Conservation (phyloP, 106 monocot species). For the Amphibolis antarctica region DNA sequence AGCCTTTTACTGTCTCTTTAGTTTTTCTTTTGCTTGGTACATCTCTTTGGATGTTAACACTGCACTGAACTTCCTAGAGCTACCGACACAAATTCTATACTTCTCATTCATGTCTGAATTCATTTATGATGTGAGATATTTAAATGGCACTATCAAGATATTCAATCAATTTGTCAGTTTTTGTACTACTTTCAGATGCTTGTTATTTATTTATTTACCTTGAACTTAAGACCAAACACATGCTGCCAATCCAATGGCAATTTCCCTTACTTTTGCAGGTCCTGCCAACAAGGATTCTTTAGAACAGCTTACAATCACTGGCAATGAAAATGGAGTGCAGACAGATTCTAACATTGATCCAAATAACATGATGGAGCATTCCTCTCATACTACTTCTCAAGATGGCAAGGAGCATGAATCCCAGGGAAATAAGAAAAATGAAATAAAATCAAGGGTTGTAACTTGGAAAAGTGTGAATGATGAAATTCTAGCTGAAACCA, state of each 20-base stretch:
- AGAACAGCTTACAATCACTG: not conserved
- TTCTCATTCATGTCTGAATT: no score
- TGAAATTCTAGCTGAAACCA: not conserved
- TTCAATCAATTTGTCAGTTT: not conserved
- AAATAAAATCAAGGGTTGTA: slow-evolving; percentile 1
- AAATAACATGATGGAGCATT: not conserved
- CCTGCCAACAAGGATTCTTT: no score
- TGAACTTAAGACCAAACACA: not conserved
- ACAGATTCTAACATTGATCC: not conserved
- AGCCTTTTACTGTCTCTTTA: not conserved
- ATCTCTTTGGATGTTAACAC: no score
- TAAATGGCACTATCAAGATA: not conserved
- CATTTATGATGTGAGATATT: no score
- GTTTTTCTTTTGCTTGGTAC: not conserved
- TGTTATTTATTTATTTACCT: not conserved
- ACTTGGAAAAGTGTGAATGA: not conserved
- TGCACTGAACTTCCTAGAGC: no score
- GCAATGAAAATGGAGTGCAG: not conserved
- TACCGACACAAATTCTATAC: no score
- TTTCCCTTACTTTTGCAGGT: no score
- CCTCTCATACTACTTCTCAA: not conserved
- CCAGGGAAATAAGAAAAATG: slow-evolving; percentile 8
- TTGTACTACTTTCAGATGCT: not conserved
- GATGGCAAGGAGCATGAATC: not conserved
- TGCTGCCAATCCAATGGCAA: not conserved